phyloP scores from a whole-genome alignment of 176 grass and related monocot species.

The Ensete glaucum region DNA sequence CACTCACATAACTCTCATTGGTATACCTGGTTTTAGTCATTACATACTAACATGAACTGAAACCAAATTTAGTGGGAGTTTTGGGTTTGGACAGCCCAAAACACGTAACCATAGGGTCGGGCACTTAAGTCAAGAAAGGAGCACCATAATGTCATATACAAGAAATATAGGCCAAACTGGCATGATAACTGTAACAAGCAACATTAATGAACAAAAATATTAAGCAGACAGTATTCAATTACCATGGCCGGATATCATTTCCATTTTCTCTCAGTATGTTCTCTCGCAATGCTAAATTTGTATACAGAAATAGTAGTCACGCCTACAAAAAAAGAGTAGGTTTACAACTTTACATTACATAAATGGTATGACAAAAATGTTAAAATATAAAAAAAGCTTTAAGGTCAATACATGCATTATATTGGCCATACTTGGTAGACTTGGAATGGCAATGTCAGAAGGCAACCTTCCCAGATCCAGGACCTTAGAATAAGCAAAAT shows the following conservation, averaged over 20 bases:
- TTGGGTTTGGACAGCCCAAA: too few species aligned
- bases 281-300: constrained; percentile 15
- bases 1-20: not conserved
- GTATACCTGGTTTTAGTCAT: not conserved
- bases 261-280: constrained; percentile 13
- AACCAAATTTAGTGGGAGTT: not conserved
- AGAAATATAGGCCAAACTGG: too few species aligned
- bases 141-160: too few species aligned
- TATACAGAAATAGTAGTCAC: constrained; percentile 16
- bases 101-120: too few species aligned
- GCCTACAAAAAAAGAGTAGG: not conserved
- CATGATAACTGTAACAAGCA: not conserved
- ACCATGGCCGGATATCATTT: constrained; percentile 11
- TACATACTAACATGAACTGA: not conserved
- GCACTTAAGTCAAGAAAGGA: too few species aligned
- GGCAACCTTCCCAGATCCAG: constrained; percentile 84
- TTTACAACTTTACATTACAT: not conserved
- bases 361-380: not conserved
- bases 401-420: not conserved
- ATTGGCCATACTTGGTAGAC: constrained; percentile 61
- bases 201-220: not conserved
- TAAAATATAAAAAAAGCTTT: not conserved
- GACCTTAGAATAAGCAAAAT: constrained; percentile 65
- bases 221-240: not conserved
- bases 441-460: constrained; percentile 86